Base-by-base conservation (phyloP, 225 moss, liverwort and hornwort species). In the Asterella californica region DNA sequence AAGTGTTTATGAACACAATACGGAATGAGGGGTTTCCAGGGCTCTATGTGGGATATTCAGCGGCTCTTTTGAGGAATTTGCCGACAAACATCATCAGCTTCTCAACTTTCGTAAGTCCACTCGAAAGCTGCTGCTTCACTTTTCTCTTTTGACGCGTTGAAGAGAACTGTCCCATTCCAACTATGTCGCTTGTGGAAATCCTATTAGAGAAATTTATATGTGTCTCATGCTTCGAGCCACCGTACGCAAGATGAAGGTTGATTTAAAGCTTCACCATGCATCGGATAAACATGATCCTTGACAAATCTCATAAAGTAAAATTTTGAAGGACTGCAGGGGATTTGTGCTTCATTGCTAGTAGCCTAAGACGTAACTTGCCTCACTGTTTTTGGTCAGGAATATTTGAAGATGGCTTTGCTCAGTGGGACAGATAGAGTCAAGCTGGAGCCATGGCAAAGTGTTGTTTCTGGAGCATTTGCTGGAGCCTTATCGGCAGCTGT, bases 51-150 rank as follows among this genome's bases (percentile, higher is more conserved):
- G 93, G 93, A 74, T 93, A 93, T 70, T 91, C 91, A 29, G 93
- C 91, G 83, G 91, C 90, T 36, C 83, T 93, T 73, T 77, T 93
- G 79, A 74, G 93, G 64, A 93, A 93, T 78, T 70, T 93, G 82
- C 93, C 93, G 25, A 88, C 91, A 47, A 93, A 93, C 79, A 90
- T 93, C 38, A 91, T 93, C 84, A 93, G 91, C 78, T 93, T 93
- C 84, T 93, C 93, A 75, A 89, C 91, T 72, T 93, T 93, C 80
- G 93, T 91, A 52, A 86, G 90, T 78, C 10, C 21, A 32, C 32
- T 27, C 22, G 42, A 19, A 15, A 34, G 4, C 37, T 64, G 2
- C 30, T 25, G 64, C 64, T 64, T n/a, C n/a, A n/a, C n/a, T n/a
- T 25, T 42, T 42, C 3, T 42, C 42, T 42, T 42, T 42, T 42